A percentile compares a stretch with the other conserved stretches of the same genome.
phyloP scores from a whole-genome alignment of 1,284 basidiomycete genomes.

The Sutorius eximius region DNA sequence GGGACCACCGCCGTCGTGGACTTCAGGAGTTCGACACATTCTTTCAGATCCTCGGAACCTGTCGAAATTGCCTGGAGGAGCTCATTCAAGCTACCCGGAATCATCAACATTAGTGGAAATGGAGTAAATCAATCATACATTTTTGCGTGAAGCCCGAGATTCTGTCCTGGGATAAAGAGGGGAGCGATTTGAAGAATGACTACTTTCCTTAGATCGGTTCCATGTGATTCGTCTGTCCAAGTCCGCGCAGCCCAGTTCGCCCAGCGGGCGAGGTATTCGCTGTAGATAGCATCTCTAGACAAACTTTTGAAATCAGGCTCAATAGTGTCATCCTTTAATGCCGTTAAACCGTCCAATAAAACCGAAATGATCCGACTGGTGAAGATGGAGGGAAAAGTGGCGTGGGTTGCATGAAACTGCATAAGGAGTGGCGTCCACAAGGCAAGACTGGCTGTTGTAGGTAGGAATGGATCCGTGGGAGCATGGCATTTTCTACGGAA shows the following conservation, averaged over 20 bases:
- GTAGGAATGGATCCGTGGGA: conserved; percentile 45
- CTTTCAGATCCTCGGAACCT: conserved; percentile 23
- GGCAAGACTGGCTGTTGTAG: conserved; percentile 52
- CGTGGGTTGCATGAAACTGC: conserved; percentile 59
- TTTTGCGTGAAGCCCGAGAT: conserved; percentile 30
- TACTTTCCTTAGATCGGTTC: conserved; percentile 44
- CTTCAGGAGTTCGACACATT: conserved; percentile 17
- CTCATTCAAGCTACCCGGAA: conserved; percentile 18
- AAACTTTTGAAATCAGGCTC: conserved; percentile 13
- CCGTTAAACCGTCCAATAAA: conserved; percentile 35
- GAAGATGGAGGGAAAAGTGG: conserved; percentile 54
- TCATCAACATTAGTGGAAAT: conserved; percentile 11
- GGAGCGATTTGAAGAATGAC: conserved; percentile 48
- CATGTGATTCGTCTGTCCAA: conserved; percentile 35
- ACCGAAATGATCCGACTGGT: conserved; percentile 48
- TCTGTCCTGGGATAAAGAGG: conserved; percentile 43
- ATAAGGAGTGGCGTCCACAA: conserved; percentile 74
- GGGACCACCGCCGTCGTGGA: conserved; percentile 6
- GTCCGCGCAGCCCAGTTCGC: conserved; percentile 55
- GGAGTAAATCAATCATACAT: conserved; percentile 35
- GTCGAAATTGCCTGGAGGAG: conserved; percentile 20
- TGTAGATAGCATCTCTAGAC: conserved; percentile 44
- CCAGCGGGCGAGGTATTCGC: conserved; percentile 66
- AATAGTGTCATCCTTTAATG: conserved; percentile 1
- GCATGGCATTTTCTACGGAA: conserved; percentile 58